Percentiles rank a stretch among this genome's conserved stretches.
phyloP scores from a whole-genome alignment of 345 rosid species.

The Euphorbia lathyris region DNA sequence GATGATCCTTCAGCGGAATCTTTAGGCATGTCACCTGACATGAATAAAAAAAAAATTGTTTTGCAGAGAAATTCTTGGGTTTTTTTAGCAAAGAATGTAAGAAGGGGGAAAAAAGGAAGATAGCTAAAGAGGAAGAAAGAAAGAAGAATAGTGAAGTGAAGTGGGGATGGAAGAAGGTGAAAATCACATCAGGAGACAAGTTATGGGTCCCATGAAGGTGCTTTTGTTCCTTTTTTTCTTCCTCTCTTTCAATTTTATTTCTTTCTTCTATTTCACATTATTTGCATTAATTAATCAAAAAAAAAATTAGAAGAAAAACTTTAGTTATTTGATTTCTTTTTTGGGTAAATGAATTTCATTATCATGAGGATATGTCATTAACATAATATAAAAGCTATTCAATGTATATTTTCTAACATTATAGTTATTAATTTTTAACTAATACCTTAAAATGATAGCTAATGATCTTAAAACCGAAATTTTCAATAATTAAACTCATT shows the following conservation, averaged over 20 bases:
- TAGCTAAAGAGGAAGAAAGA: conserved; percentile 1
- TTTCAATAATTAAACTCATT: too few relatives aligned
- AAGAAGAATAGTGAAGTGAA: conserved; percentile 29
- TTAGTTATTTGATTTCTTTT: too few relatives aligned
- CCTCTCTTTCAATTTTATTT: conserved; percentile 16
- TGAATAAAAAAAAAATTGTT: too few relatives aligned
- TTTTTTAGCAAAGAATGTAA: conserved; percentile 21
- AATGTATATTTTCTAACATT: too few relatives aligned
- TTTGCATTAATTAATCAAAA: conserved; percentile 23
- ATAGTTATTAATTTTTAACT: too few relatives aligned
- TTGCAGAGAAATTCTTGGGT: conserved; percentile 16
- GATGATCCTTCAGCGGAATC: conserved; percentile 44
- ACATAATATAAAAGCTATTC: too few relatives aligned
- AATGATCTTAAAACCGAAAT: too few relatives aligned
- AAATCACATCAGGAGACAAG: conserved; percentile 62
- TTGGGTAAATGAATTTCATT: too few relatives aligned
- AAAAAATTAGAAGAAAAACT: too few relatives aligned
- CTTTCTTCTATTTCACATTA: conserved; percentile 14
- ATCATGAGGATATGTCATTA: too few relatives aligned
- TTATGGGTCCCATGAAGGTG: conserved; percentile 54
- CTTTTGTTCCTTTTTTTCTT: conserved; percentile 37
- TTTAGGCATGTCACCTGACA: conserved; percentile 31
- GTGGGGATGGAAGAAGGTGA: conserved; percentile 31
- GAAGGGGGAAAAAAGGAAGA: not conserved
- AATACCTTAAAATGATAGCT: too few relatives aligned